A percentile compares a stretch with the other conserved stretches of the same genome.
These are phyloP conservation scores for Prunus salicina DNA, from an alignment of 306 rosid genomes.

Conservation along the genomic window DNA sequence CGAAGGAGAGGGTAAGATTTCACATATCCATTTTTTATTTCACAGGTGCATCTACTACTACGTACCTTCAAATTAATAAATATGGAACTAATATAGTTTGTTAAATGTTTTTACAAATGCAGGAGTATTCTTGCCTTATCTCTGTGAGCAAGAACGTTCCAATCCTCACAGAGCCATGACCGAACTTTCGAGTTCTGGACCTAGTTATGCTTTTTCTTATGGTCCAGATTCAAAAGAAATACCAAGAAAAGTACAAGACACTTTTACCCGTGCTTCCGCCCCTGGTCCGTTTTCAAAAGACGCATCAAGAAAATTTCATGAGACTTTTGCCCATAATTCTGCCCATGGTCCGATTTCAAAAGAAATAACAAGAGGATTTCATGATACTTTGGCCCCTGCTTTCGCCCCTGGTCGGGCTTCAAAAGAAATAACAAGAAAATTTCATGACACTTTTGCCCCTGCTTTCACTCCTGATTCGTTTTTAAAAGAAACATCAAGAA, in stretches of 20 bases:
- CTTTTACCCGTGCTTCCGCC: background rate
- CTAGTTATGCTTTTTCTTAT: background rate
- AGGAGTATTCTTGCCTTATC: slow-evolving; percentile 67
- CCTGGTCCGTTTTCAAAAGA: background rate
- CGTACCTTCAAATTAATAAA: background rate
- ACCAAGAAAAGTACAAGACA: background rate
- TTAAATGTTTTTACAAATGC: slow-evolving; percentile 5
- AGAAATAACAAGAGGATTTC: background rate
- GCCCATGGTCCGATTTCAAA: background rate
- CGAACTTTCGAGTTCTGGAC: slow-evolving; percentile 49
- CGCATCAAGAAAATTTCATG: background rate
- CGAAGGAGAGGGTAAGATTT: slow-evolving; percentile 51
- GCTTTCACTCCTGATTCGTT: background rate
- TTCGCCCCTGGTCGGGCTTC: background rate
- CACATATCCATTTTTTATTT: background rate
- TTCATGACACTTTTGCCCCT: background rate
- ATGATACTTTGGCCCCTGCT: background rate
- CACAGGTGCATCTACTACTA: background rate
- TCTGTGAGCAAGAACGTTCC: slow-evolving; percentile 45
- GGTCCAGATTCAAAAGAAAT: background rate
- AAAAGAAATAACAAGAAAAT: no score
- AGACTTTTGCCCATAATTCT: background rate
- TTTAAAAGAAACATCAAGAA: no score
- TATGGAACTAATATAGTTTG: background rate
- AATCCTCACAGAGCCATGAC: slow-evolving; percentile 60